Conservation (phyloP, 1,139 yeast species). For the Pichia sp. region DNA sequence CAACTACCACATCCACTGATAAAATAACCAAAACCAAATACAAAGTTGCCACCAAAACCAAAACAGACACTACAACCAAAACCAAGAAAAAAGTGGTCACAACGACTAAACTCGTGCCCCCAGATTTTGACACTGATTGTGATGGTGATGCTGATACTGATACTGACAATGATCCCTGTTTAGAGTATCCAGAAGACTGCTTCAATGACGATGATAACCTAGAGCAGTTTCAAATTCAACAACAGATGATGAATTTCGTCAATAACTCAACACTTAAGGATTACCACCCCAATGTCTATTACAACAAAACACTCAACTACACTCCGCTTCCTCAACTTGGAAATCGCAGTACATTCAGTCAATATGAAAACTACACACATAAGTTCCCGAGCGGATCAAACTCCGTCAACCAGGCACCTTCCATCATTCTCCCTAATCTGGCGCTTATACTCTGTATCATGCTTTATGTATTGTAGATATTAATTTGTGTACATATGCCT, state of each 20-base stretch:
- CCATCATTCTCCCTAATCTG: too few species aligned
- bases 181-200: background rate
- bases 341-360: background rate
- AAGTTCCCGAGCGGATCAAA: too few species aligned
- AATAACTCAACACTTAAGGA: background rate
- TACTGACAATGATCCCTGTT: background rate
- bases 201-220: background rate
- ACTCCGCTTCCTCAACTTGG: background rate
- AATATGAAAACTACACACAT: background rate
- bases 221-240: background rate
- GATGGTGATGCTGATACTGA: background rate
- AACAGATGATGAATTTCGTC: background rate
- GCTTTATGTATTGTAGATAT: too few species aligned
- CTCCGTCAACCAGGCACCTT: too few species aligned
- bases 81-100: background rate
- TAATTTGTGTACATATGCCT: too few species aligned
- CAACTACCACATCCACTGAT: constrained; percentile 4
- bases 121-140: background rate
- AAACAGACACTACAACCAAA: background rate
- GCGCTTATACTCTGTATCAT: too few species aligned
- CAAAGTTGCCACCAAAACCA: background rate
- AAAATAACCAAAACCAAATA: constrained; percentile 2
- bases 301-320: background rate
- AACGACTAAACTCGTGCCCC: background rate
- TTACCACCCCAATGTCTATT: background rate